Evolutionary conservation across 805 yeast genomes (phyloP).

Genomic region (Gaillardinia entomophila): DNA sequence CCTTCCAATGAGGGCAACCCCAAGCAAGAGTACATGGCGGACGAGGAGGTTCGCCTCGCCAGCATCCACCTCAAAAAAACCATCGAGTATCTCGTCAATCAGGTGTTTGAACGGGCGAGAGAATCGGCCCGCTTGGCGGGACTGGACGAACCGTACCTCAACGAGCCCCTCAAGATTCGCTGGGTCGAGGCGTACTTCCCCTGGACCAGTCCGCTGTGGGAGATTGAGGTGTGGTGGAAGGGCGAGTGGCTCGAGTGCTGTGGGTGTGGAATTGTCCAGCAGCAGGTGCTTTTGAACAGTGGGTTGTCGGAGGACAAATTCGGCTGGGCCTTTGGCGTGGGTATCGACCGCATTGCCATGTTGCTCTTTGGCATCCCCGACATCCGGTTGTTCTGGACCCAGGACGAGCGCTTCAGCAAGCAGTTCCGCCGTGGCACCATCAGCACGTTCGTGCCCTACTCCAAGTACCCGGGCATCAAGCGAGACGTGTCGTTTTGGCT

Average conservation of each 20-base stretch:
- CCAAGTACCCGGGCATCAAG: constrained; percentile 80
- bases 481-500: constrained; percentile 95
- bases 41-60: constrained; percentile 61
- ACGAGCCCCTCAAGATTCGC: constrained; percentile 76
- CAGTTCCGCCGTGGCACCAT: constrained; percentile 70
- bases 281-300: constrained; percentile 68
- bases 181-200: constrained; percentile 97
- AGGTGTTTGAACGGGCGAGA: constrained; percentile 71
- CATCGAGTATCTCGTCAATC: constrained; percentile 73
- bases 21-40: constrained; percentile 71
- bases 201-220: constrained; percentile 98
- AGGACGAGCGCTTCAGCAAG: constrained; percentile 64
- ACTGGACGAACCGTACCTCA: constrained; percentile 48
- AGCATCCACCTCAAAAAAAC: constrained; percentile 80
- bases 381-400: constrained; percentile 87
- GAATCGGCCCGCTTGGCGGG: constrained; percentile 59
- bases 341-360: constrained; percentile 95
- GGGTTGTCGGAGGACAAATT: constrained; percentile 56
- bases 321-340: constrained; percentile 98
- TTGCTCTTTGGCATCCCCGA: constrained; percentile 92
- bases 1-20: constrained; percentile 64
- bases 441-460: constrained; percentile 75
- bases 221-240: constrained; percentile 98
- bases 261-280: constrained; percentile 89
- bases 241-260: constrained; percentile 97